Base-by-base conservation (phyloP, 2,329 filamentous ascomycete species). In the Phaeosphaeriaceae sp. region DNA sequence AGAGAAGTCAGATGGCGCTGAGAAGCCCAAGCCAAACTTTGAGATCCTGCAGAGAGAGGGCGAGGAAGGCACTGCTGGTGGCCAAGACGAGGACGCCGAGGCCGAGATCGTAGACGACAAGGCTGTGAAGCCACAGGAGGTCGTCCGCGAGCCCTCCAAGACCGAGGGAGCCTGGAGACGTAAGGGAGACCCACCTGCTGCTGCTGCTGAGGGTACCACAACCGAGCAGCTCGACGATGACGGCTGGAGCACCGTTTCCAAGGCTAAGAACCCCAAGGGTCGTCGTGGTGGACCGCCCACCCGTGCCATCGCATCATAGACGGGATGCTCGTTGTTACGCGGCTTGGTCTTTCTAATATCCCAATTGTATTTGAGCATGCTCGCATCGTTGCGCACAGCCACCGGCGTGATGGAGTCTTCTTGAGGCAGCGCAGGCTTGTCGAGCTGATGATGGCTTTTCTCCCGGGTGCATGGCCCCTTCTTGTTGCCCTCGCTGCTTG, bases 51-150 rank as follows among this genome's bases (percentile, higher is more conserved):
- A 81, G 68, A 80, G 83, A 66, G 78, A 78, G 21, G 67, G 63
- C 31, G 75, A 76, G 17, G 68, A 70, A 9, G 68, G 57, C 27
- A 72, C 68, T 11, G 72, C 71, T 54, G 79, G 81, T 40, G 73
- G 79, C 33, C 76, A 79, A 47, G 79, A 82, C 47, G 78, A 79
- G 41, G 66, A 81, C 54, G 84, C 85, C 42, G 82, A 85, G 62
- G 79, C 81, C 48, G 75, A 80, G 49, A 81, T 82, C 54, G 79
- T 83, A 51, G 79, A 80, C 33, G 79, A 85, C 75, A 85, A 86
- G 74, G 80, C 79, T 33, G 79, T 82, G 59, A 85, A 86, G 76
- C 81, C 86, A 25, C 83, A 86, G 68, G 84, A 88, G 68, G 76
- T 84, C 49, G 79, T 83, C 44, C 77, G 78, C 50, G 79, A 83